Conservation (phyloP, 1,284 basidiomycete species). For the Trichosporon inkin region DNA sequence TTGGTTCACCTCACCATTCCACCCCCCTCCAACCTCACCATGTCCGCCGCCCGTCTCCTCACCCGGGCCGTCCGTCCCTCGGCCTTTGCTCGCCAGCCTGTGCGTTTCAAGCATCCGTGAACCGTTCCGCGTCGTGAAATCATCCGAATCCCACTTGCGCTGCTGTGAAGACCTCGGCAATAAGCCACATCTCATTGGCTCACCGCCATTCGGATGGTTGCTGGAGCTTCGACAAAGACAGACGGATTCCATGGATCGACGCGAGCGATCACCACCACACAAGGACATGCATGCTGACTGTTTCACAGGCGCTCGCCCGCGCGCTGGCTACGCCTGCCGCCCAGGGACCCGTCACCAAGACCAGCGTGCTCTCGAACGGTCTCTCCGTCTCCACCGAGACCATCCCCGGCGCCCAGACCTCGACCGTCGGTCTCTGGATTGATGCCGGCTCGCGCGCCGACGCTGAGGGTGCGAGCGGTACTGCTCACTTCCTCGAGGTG, state of each 20-base stretch:
- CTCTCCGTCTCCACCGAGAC: slow-evolving; percentile 89
- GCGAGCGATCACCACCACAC: neutral
- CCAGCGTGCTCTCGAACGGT: slow-evolving; percentile 84
- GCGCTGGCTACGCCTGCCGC: slow-evolving; percentile 51
- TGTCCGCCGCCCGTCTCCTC: slow-evolving; percentile 43
- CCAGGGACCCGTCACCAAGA: slow-evolving; percentile 73
- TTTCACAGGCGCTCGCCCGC: slow-evolving; percentile 35
- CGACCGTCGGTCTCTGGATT: slow-evolving; percentile 98
- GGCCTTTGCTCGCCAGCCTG: slow-evolving; percentile 26
- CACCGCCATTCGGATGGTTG: slow-evolving; percentile 2
- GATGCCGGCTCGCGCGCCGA: slow-evolving; percentile 96
- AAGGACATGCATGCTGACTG: slow-evolving; percentile 1
- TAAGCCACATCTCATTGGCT: slow-evolving; percentile 8
- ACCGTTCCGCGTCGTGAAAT: neutral
- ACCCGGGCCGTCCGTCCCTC: slow-evolving; percentile 37
- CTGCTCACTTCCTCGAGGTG: slow-evolving; percentile 96
- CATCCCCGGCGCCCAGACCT: slow-evolving; percentile 90
- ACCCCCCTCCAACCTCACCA: slow-evolving; percentile 22
- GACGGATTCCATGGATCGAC: neutral
- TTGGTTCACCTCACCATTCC: slow-evolving; percentile 13
- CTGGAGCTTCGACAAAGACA: neutral
- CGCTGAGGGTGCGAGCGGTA: slow-evolving; percentile 88
- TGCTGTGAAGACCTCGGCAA: slow-evolving; percentile 1
- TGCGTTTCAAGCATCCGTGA: slow-evolving; percentile 16
- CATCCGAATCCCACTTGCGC: neutral